Evolutionary conservation across 805 yeast species (phyloP).

Genomic region (Candida glaebosa): DNA sequence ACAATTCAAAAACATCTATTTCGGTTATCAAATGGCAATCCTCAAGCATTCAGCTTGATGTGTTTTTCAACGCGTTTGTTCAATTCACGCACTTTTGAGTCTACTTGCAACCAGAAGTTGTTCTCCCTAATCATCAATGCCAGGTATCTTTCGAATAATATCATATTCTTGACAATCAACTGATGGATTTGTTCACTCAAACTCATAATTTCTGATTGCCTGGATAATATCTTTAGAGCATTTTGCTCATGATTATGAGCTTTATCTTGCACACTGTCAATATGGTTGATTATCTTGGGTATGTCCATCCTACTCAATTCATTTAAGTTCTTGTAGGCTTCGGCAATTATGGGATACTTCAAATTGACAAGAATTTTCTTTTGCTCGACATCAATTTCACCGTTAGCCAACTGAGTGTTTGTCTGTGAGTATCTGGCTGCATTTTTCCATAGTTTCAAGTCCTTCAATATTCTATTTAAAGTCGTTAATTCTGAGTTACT

Average conservation of each 20-base stretch:
- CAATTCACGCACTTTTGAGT: conserved; percentile 12
- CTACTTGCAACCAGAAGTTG: conserved; percentile 23
- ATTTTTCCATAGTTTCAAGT: conserved; percentile 17
- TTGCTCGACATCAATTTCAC: conserved; percentile 4
- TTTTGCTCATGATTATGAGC: conserved; percentile 14
- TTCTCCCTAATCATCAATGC: conserved; percentile 20
- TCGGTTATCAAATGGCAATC: too few species aligned
- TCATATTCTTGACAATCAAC: conserved; percentile 25
- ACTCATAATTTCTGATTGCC: conserved; percentile 11
- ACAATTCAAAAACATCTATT: too few species aligned
- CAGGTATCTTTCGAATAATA: conserved; percentile 26
- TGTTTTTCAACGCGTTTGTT: conserved; percentile 7
- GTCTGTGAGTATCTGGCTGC: conserved; percentile 2
- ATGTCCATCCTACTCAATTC: conserved; percentile 22
- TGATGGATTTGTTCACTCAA: conserved; percentile 18
- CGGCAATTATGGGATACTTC: conserved; percentile 18
- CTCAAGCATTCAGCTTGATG: too few species aligned
- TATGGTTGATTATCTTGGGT: conserved; percentile 16
- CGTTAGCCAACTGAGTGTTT: background rate
- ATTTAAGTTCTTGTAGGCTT: conserved; percentile 18
- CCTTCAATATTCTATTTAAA: conserved; percentile 15
- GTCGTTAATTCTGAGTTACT: conserved; percentile 16
- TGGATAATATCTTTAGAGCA: conserved; percentile 5
- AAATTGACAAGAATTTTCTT: conserved; percentile 20
- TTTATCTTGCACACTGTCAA: conserved; percentile 14